These are phyloP conservation scores for Lecanoromycetidae sp. DNA, from an alignment of 2,329 filamentous ascomycete species.

Conservation along the genomic window DNA sequence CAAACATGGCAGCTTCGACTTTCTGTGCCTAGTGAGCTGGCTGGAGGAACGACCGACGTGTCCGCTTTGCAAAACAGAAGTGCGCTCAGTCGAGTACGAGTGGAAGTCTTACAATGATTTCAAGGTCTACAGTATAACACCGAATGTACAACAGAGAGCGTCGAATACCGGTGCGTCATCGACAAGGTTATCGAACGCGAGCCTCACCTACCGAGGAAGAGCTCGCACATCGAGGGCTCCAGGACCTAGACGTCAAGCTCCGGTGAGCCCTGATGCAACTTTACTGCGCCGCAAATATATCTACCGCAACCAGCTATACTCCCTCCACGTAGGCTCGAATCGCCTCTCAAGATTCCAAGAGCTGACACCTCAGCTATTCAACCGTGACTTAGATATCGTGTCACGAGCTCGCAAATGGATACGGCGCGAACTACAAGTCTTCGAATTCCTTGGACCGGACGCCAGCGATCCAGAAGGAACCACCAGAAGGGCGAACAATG, in stretches of 20 bases:
- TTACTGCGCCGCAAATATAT: constrained; percentile 55
- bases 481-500: constrained; percentile 49
- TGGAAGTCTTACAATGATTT: constrained; percentile 41
- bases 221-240: constrained; percentile 10
- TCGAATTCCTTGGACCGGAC: constrained; percentile 52
- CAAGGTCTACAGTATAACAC: constrained; percentile 47
- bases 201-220: not conserved
- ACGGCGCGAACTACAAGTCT: constrained; percentile 71
- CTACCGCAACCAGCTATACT: constrained; percentile 61
- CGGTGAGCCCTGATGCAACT: constrained; percentile 27
- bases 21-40: constrained; percentile 73
- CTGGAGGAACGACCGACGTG: constrained; percentile 59
- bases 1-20: constrained; percentile 71
- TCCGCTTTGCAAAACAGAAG: constrained; percentile 54
- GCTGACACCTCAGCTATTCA: constrained; percentile 56
- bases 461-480: constrained; percentile 21
- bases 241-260: constrained; percentile 8
- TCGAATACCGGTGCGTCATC: constrained; percentile 2
- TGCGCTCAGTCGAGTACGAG: constrained; percentile 53
- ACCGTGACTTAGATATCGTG: constrained; percentile 52
- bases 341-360: constrained; percentile 63
- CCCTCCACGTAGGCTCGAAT: constrained; percentile 72
- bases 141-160: constrained; percentile 16
- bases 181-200: constrained; percentile 6
- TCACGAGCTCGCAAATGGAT: constrained; percentile 71